phyloP scores from a whole-genome alignment of 2,329 filamentous ascomycete genomes.

The Beauveria caledonica region DNA sequence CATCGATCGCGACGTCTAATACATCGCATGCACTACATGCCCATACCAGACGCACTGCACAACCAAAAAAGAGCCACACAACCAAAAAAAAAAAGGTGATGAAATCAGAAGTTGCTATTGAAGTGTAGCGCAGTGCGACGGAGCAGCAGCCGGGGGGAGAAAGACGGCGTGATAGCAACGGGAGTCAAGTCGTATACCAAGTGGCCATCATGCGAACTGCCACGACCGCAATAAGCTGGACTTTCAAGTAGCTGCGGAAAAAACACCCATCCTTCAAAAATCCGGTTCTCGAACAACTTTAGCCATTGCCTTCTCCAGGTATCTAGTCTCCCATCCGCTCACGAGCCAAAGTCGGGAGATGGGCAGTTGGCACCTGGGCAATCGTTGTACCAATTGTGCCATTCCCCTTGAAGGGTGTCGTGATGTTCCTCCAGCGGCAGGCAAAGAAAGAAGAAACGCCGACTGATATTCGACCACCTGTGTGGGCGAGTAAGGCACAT shows the following conservation, averaged over 20 bases:
- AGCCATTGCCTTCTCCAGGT: background rate
- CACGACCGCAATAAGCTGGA: too few relatives aligned
- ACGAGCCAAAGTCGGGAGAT: constrained; percentile 21
- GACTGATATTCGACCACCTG: background rate
- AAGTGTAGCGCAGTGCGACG: background rate
- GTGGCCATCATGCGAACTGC: too few relatives aligned
- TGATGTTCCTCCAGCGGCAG: constrained; percentile 25
- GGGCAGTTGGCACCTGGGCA: constrained; percentile 34
- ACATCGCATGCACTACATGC: background rate
- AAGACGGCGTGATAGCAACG: background rate
- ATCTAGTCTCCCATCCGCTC: background rate
- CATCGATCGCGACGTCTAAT: background rate
- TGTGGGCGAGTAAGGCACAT: background rate
- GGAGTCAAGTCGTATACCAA: background rate
- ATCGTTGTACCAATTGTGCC: constrained; percentile 28
- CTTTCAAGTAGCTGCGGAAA: background rate
- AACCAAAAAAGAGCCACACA: background rate
- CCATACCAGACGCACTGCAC: background rate
- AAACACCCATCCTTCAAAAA: background rate
- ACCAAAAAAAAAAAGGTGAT: background rate
- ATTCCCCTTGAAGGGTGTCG: constrained; percentile 23
- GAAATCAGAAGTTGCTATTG: background rate
- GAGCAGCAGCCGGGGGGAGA: too few relatives aligned
- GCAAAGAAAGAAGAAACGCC: constrained; percentile 9
- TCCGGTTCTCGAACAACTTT: background rate